Evolutionary conservation across 306 rosid species (phyloP).

Genomic region (Quercus suber): DNA sequence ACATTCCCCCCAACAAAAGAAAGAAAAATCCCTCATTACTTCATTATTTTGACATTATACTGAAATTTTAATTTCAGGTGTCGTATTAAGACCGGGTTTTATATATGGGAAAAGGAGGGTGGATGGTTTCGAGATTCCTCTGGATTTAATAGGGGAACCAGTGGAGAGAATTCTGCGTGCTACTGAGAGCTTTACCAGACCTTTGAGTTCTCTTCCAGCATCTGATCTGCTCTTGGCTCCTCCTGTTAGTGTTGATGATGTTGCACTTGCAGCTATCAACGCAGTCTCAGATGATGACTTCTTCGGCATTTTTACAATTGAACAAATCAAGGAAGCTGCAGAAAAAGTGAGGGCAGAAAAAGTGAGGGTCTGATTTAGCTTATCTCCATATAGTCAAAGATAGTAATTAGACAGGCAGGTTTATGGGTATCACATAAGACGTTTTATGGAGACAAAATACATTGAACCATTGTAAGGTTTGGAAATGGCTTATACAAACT

Average conservation of each 20-base stretch:
- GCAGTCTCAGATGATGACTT: constrained; percentile 75
- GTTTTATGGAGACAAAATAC: background rate
- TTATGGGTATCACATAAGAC: background rate
- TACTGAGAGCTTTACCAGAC: constrained; percentile 69
- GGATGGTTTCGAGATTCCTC: constrained; percentile 78
- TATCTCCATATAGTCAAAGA: background rate
- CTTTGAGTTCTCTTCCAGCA: constrained; percentile 82
- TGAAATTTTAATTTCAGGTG: constrained; percentile 52
- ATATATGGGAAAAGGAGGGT: constrained; percentile 90
- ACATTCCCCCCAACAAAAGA: background rate
- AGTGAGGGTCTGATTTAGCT: constrained; percentile 42
- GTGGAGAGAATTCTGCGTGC: constrained; percentile 66
- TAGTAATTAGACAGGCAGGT: constrained; percentile 1
- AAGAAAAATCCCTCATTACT: background rate
- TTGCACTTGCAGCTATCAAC: constrained; percentile 71
- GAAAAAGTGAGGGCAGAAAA: constrained; percentile 67
- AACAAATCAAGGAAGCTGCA: constrained; percentile 95
- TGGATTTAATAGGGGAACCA: constrained; percentile 82
- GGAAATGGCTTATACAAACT: too few relatives aligned
- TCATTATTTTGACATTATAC: constrained; percentile 4
- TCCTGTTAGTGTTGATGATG: constrained; percentile 87
- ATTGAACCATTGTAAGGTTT: background rate
- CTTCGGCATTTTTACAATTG: constrained; percentile 81
- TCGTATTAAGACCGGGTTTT: constrained; percentile 84
- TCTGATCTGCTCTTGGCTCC: constrained; percentile 84